Evolutionary conservation across 352 stramenopile genomes (phyloP).

Genomic region (Globisporangium middletonii): DNA sequence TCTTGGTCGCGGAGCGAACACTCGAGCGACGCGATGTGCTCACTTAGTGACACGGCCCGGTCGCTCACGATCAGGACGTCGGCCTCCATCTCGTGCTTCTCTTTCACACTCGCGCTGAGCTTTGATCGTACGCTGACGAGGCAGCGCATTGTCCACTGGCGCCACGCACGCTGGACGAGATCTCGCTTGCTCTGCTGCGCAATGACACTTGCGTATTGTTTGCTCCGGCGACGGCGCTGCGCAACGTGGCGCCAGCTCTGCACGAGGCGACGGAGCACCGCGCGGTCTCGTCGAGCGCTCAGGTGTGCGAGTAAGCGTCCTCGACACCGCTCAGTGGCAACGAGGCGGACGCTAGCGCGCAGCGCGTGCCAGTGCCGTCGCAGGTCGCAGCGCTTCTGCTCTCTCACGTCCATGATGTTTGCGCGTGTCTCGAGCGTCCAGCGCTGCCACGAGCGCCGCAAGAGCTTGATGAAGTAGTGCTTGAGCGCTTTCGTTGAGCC

Average conservation of each 20-base stretch:
- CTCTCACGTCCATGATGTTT: conserved; percentile 36
- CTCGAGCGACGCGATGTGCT: conserved; percentile 30
- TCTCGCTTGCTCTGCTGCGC: conserved; percentile 11
- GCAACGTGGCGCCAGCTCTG: conserved; percentile 16
- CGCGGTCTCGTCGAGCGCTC: conserved; percentile 19
- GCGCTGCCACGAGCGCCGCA: conserved; percentile 40
- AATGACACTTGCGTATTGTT: conserved; percentile 16
- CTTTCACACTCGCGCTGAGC: conserved; percentile 15
- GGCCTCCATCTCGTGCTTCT: conserved; percentile 42
- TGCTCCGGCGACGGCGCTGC: conserved; percentile 17
- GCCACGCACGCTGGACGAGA: conserved; percentile 28
- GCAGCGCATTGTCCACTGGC: conserved; percentile 27
- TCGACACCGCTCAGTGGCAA: conserved; percentile 18
- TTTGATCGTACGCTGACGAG: conserved; percentile 13
- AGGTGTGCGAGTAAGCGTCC: conserved; percentile 22
- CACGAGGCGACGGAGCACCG: conserved; percentile 15
- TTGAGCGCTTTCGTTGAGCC: conserved; percentile 67
- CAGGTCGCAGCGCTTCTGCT: conserved; percentile 40
- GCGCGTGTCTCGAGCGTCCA: conserved; percentile 38
- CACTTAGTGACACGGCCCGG: conserved; percentile 23
- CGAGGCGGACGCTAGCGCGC: conserved; percentile 21
- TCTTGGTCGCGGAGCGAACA: conserved; percentile 21
- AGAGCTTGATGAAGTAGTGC: conserved; percentile 68
- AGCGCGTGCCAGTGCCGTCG: conserved; percentile 52
- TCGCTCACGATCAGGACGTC: conserved; percentile 38